Percentiles rank a stretch among this genome's conserved stretches.
Evolutionary conservation across 2,329 filamentous ascomycete genomes (phyloP).

Genomic region (Pyrenophora tritici-repentis): DNA sequence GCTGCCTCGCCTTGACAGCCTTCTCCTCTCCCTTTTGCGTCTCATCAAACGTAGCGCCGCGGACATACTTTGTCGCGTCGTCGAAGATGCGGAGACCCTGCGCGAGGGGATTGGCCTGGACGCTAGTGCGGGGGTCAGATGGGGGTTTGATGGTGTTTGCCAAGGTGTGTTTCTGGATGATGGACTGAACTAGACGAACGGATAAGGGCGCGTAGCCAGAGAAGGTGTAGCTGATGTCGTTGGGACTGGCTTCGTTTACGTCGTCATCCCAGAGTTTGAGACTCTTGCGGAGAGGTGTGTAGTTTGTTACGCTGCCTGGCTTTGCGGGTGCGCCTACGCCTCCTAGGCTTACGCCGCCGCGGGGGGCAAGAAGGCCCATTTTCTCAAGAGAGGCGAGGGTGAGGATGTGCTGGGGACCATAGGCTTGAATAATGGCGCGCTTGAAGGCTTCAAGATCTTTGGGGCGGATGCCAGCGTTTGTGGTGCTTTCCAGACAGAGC

Average conservation of each 20-base stretch:
- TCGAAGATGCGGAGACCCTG: constrained; percentile 95
- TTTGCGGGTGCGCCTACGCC: constrained; percentile 50
- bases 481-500: constrained; percentile 87
- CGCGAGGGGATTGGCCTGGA: constrained; percentile 61
- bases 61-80: constrained; percentile 83
- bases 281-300: constrained; percentile 82
- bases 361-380: constrained; percentile 78
- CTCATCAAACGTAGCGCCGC: constrained; percentile 89
- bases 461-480: constrained; percentile 83
- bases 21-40: constrained; percentile 92
- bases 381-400: constrained; percentile 89
- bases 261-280: constrained; percentile 92
- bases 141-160: constrained; percentile 60
- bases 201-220: constrained; percentile 95
- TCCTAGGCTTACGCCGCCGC: constrained; percentile 49
- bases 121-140: constrained; percentile 41
- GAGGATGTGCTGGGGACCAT: constrained; percentile 91
- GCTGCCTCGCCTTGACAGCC: constrained; percentile 81
- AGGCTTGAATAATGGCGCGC: constrained; percentile 84
- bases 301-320: constrained; percentile 70
- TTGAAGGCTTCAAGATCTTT: constrained; percentile 91
- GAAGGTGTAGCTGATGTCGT: constrained; percentile 97
- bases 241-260: constrained; percentile 91
- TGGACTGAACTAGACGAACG: constrained; percentile 86
- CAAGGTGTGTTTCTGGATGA: constrained; percentile 88